Evolutionary conservation across 2,329 filamentous ascomycete genomes (phyloP).

Genomic region (Pleurostoma richardsiae): DNA sequence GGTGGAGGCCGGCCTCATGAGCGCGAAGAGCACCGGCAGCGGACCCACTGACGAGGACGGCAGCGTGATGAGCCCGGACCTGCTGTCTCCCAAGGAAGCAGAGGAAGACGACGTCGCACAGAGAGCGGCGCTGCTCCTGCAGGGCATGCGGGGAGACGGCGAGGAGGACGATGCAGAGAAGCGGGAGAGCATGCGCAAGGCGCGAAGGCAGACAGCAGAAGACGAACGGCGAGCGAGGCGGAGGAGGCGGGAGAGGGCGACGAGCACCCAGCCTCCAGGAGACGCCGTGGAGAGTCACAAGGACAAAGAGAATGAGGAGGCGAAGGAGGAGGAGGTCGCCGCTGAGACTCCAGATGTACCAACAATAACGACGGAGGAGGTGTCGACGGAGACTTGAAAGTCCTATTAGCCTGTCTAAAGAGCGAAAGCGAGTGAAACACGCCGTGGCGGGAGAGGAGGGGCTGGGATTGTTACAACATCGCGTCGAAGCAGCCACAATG

Average conservation of each 20-base stretch:
- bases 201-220: slow-evolving; percentile 67
- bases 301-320: slow-evolving; percentile 1
- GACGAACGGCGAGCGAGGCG: slow-evolving; percentile 68
- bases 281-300: slow-evolving; percentile 1
- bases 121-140: slow-evolving; percentile 75
- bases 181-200: slow-evolving; percentile 56
- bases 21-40: slow-evolving; percentile 23
- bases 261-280: slow-evolving; percentile 16
- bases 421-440: no score
- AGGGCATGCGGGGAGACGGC: slow-evolving; percentile 70
- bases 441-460: not conserved
- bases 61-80: slow-evolving; percentile 45
- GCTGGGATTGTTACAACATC: not conserved
- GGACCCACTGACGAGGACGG: slow-evolving; percentile 41
- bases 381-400: not conserved
- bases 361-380: slow-evolving; percentile 4
- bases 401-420: no score
- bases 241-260: slow-evolving; percentile 58
- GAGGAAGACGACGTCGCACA: slow-evolving; percentile 74
- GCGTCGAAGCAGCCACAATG: not conserved
- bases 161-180: slow-evolving; percentile 49
- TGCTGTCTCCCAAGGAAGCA: slow-evolving; percentile 36
- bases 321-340: not conserved
- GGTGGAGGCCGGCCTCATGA: slow-evolving; percentile 33
- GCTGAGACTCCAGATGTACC: slow-evolving; percentile 2